Evolutionary conservation across 768 basidiomycete species (phyloP).

Genomic region (Serendipita sp.): DNA sequence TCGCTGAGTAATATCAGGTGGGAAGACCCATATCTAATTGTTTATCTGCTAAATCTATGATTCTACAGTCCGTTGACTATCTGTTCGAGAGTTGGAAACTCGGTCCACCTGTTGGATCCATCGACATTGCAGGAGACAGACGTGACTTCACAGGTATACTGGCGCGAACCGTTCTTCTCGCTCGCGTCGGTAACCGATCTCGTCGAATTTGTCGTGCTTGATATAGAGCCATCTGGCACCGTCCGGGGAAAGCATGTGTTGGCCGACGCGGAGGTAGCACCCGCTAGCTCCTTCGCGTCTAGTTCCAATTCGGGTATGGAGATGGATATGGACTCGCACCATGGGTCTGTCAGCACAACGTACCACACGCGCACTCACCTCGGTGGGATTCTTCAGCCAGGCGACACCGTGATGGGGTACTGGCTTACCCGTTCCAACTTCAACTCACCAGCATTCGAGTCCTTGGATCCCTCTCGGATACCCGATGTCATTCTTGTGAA

Average conservation of each 20-base stretch:
- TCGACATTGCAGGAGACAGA: conserved; percentile 73
- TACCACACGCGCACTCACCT: conserved; percentile 95
- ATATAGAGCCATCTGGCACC: conserved; percentile 71
- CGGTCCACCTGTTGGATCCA: conserved; percentile 81
- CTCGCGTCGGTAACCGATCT: conserved; percentile 73
- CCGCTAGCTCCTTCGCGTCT: conserved; percentile 64
- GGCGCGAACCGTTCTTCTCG: conserved; percentile 80
- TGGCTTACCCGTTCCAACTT: conserved; percentile 79
- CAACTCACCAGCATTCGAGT: conserved; percentile 76
- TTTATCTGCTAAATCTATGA: not conserved
- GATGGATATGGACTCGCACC: conserved; percentile 47
- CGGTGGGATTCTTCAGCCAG: conserved; percentile 83
- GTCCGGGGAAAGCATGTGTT: conserved; percentile 65
- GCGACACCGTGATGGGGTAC: conserved; percentile 86
- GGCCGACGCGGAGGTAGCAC: conserved; percentile 79
- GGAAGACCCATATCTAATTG: conserved; percentile 9
- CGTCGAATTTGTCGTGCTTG: conserved; percentile 87
- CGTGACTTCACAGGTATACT: conserved; percentile 61
- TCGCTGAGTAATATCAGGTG: conserved; percentile 67
- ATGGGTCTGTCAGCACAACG: conserved; percentile 53
- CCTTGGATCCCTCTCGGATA: conserved; percentile 39
- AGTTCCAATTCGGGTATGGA: conserved; percentile 25
- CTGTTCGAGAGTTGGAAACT: conserved; percentile 83
- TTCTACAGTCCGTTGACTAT: conserved; percentile 50
- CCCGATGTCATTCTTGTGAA: conserved; percentile 89